These are phyloP conservation scores for Penicillium frequentans DNA, from an alignment of 2,329 filamentous ascomycete species.

Conservation along the genomic window DNA sequence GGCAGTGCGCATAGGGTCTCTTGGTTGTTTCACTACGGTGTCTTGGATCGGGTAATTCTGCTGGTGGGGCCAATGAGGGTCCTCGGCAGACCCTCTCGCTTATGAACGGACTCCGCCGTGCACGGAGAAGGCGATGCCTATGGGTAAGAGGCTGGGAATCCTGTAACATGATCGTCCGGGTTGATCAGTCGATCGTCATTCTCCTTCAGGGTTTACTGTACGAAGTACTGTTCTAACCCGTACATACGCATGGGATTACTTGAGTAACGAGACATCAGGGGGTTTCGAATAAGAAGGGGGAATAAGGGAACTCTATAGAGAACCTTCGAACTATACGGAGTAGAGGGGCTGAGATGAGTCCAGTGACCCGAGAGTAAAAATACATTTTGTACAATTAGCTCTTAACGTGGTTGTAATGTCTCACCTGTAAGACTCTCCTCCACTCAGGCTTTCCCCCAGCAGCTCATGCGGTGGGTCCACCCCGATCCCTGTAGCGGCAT, in stretches of 20 bases:
- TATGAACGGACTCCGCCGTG: not conserved
- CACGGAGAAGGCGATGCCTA: too few species aligned
- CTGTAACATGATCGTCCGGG: slow-evolving; percentile 16
- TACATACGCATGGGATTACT: not conserved
- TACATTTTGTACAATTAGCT: not conserved
- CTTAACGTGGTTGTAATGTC: slow-evolving; percentile 4
- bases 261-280: not conserved
- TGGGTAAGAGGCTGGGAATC: not conserved
- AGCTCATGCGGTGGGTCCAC: slow-evolving; percentile 15
- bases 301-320: not conserved
- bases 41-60: slow-evolving; percentile 4
- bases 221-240: not conserved
- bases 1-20: not conserved
- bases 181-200: slow-evolving; percentile 10
- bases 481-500: slow-evolving; percentile 2
- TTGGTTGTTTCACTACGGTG: not conserved
- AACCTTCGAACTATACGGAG: too few species aligned
- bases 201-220: not conserved
- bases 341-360: too few species aligned
- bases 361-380: not conserved
- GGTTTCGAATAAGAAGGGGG: not conserved
- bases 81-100: slow-evolving; percentile 2
- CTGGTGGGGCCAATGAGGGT: not conserved
- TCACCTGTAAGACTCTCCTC: slow-evolving; percentile 3
- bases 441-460: slow-evolving; percentile 13